Percentiles rank a stretch among this genome's conserved stretches.
Conservation (phyloP, 805 yeast species). For the Jamesozyma spencerorum region DNA sequence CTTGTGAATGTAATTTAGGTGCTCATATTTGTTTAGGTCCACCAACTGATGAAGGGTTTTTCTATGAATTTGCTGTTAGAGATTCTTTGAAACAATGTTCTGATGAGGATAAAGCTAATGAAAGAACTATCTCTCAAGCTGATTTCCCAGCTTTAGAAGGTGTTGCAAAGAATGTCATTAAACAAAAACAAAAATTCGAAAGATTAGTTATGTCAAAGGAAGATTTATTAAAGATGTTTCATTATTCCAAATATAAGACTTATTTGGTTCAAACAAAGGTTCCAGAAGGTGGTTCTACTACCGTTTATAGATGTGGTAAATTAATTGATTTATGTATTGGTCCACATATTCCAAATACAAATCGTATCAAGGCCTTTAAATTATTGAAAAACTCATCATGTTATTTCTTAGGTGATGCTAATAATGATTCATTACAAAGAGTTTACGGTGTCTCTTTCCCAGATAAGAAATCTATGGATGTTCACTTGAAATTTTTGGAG, state of each 20-base stretch:
- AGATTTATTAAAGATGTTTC: constrained; percentile 83
- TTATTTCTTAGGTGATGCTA: constrained; percentile 87
- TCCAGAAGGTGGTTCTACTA: constrained; percentile 92
- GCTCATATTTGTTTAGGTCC: constrained; percentile 93
- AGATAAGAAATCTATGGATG: constrained; percentile 92
- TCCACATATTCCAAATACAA: constrained; percentile 96
- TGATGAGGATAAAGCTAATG: constrained; percentile 61
- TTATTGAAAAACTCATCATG: constrained; percentile 92
- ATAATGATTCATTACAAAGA: constrained; percentile 92
- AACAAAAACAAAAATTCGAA: constrained; percentile 91
- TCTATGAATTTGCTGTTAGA: constrained; percentile 83
- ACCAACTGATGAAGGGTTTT: constrained; percentile 95
- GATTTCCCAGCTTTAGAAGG: constrained; percentile 81
- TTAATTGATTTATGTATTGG: constrained; percentile 95
- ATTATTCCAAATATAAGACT: constrained; percentile 92
- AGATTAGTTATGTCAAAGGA: constrained; percentile 89
- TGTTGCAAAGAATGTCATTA: constrained; percentile 80
- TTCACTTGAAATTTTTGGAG: constrained; percentile 84
- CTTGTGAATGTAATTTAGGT: constrained; percentile 93
- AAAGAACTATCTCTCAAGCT: constrained; percentile 62
- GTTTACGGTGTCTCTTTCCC: constrained; percentile 98
- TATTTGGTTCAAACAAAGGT: constrained; percentile 76
- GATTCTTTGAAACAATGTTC: constrained; percentile 21
- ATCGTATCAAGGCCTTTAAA: constrained; percentile 89
- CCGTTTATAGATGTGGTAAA: constrained; percentile 97